Base-by-base conservation (phyloP, 768 basidiomycete genomes). In the Mycena floridula region DNA sequence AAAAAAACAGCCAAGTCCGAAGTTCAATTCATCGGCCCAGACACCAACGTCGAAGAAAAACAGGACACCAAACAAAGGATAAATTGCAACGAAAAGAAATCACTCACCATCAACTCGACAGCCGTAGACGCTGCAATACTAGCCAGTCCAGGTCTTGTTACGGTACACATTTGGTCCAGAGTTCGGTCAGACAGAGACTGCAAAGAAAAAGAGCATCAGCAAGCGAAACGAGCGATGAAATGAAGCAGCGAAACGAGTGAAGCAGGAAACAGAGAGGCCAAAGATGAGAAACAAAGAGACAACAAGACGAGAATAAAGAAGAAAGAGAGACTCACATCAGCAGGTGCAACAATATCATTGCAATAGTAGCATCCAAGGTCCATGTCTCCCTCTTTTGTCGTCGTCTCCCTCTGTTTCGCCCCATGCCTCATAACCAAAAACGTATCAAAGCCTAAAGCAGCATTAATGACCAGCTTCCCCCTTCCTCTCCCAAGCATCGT, bases 111-210 rank as follows among this genome's bases (percentile, higher is more conserved):
- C 7, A 99, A 71, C 60, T 99, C 96, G 1, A 97, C 95, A 0
- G 92, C 93, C 0, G 86, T 88, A 1, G 94, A 85, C 2, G 88
- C 80, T 0, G 96, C 96, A 42, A 97, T 91, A 0, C 91, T 81
- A 0, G 95, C 96, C 2, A 98, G 73, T 0, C 95, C 95, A 0
- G 96, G 96, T 18, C 96, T 72, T 0, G 95, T 97, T 24, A 99
- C 96, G 1, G 96, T 98, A 59, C 96, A 99, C 95, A 97, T 97
- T 61, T 98, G 95, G 61, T 98, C 96, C 12, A 98, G 76, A 3
- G 94, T 95, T 32, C 93, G 77, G 59, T 98, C 95, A 1, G 88
- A 86, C 76, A 74, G 60, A 8, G 69, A 72, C 70, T 53, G 35
- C 1, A 16, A 45, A 20, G 43, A 20, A 12, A 45, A 7, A 25